Percentiles rank a stretch among this genome's conserved stretches.
phyloP scores from a whole-genome alignment of 108 stramenopile genomes.

The Epipyxis sp. region DNA sequence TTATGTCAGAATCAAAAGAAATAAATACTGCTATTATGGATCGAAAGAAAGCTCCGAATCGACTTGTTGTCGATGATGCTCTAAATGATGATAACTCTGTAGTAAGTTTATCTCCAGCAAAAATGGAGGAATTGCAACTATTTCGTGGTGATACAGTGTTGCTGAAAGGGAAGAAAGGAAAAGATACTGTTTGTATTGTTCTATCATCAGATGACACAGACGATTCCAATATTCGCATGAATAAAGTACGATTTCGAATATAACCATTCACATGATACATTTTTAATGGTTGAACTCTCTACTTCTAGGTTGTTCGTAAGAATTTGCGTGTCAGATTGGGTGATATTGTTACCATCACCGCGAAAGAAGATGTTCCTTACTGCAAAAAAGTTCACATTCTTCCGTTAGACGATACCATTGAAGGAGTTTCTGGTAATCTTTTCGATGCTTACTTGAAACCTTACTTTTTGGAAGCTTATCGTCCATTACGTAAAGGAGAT shows the following conservation, averaged over 20 bases:
- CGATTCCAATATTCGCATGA: conserved; percentile 92
- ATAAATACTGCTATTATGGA: conserved; percentile 40
- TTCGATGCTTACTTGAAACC: conserved; percentile 99
- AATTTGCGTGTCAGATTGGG: conserved; percentile 92
- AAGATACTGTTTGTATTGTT: conserved; percentile 97
- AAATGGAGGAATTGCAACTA: conserved; percentile 98
- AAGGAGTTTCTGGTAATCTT: conserved; percentile 94
- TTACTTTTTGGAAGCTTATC: conserved; percentile 98
- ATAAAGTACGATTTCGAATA: conserved; percentile 64
- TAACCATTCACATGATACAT: neutral
- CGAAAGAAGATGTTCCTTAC: conserved; percentile 95
- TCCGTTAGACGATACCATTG: conserved; percentile 97
- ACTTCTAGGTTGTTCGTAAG: conserved; percentile 81
- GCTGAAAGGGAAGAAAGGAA: conserved; percentile 98
- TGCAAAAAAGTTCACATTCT: conserved; percentile 96
- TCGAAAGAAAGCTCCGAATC: conserved; percentile 93
- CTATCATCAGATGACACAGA: conserved; percentile 85
- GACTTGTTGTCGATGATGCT: conserved; percentile 97
- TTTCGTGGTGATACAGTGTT: conserved; percentile 98
- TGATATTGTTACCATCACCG: conserved; percentile 89
- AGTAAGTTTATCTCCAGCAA: conserved; percentile 62
- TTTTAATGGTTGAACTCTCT: neutral
- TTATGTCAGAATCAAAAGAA: neutral
- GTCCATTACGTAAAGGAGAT: conserved; percentile 98
- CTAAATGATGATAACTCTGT: conserved; percentile 99